Conservation (phyloP, 140 eudicot genomes). For the Erigeron philadelphicus region DNA sequence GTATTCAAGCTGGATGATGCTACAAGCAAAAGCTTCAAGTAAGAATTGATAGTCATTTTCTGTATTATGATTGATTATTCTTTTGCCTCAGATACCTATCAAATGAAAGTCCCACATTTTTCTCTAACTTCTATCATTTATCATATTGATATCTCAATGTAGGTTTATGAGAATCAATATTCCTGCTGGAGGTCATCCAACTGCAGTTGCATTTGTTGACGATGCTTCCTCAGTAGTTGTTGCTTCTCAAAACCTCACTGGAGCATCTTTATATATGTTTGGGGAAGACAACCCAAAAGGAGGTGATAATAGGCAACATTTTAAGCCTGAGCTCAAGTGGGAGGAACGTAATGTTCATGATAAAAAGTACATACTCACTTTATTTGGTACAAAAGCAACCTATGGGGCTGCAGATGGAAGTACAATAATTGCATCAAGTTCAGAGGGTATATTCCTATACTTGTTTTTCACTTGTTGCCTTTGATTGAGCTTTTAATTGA, state of each 20-base stretch:
- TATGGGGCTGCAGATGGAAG: slow-evolving; percentile 98
- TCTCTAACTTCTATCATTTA: slow-evolving; percentile 4
- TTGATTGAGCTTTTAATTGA: slow-evolving; percentile 9
- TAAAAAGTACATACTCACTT: slow-evolving; percentile 57
- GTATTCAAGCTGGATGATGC: slow-evolving; percentile 87
- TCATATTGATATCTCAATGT: slow-evolving; percentile 14
- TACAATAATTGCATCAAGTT: slow-evolving; percentile 74
- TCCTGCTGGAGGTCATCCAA: slow-evolving; percentile 93
- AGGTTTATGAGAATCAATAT: slow-evolving; percentile 90
- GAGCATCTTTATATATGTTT: slow-evolving; percentile 80
- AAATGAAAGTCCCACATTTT: not conserved
- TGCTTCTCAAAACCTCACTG: slow-evolving; percentile 70
- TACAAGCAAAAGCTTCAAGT: slow-evolving; percentile 92
- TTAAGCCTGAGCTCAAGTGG: slow-evolving; percentile 91
- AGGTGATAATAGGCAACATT: slow-evolving; percentile 57
- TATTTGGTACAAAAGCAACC: slow-evolving; percentile 67
- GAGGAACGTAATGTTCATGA: slow-evolving; percentile 85
- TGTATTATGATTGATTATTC: too few relatives aligned
- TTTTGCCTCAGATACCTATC: not conserved
- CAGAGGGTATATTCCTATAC: slow-evolving; percentile 63
- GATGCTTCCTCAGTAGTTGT: slow-evolving; percentile 70
- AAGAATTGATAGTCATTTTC: slow-evolving; percentile 21
- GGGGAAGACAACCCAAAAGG: slow-evolving; percentile 74
- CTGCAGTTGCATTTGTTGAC: slow-evolving; percentile 72
- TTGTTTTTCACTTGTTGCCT: slow-evolving; percentile 16